A percentile compares a stretch with the other conserved stretches of the same genome.
Conservation (phyloP, 2,329 filamentous ascomycete species). For the Aspergillus sp. region DNA sequence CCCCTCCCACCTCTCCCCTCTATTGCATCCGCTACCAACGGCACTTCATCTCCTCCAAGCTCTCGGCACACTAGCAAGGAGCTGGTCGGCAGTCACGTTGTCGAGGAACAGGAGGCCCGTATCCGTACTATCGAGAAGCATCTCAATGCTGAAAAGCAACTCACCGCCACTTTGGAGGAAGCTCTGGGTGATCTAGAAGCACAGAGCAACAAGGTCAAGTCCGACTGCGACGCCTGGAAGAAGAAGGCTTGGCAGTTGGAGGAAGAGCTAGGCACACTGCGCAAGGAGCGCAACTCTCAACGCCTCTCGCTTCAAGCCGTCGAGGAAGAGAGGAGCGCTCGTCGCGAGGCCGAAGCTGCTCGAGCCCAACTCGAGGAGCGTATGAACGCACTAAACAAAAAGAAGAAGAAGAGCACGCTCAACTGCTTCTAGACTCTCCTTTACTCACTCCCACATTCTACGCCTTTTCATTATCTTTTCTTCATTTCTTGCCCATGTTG, state of each 20-base stretch:
- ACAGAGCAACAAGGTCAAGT: constrained; percentile 87
- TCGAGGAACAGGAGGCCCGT: constrained; percentile 92
- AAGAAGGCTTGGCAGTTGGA: constrained; percentile 79
- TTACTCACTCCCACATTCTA: not conserved
- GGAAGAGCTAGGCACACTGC: constrained; percentile 54
- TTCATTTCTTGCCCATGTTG: constrained; percentile 12
- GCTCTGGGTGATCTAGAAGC: constrained; percentile 90
- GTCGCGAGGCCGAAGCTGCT: constrained; percentile 85
- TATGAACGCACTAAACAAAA: constrained; percentile 88
- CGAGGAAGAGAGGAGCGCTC: constrained; percentile 93
- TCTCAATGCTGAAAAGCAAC: constrained; percentile 90
- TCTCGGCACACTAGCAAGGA: constrained; percentile 82
- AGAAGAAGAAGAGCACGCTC: constrained; percentile 91
- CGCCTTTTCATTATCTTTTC: constrained; percentile 1
- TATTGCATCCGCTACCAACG: constrained; percentile 50
- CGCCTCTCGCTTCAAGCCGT: constrained; percentile 78
- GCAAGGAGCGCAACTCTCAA: constrained; percentile 59
- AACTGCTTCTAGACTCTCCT: constrained; percentile 81
- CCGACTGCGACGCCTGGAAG: constrained; percentile 86
- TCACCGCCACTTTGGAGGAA: constrained; percentile 92
- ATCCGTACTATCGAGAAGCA: constrained; percentile 97
- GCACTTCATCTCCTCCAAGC: constrained; percentile 57
- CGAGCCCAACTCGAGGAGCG: constrained; percentile 87
- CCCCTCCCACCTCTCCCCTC: constrained; percentile 88
- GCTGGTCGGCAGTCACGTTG: constrained; percentile 72